Percentiles rank a stretch among this genome's conserved stretches.
phyloP scores from a whole-genome alignment of 2,329 filamentous ascomycete genomes.

The Aspergillus quadrilineatus region DNA sequence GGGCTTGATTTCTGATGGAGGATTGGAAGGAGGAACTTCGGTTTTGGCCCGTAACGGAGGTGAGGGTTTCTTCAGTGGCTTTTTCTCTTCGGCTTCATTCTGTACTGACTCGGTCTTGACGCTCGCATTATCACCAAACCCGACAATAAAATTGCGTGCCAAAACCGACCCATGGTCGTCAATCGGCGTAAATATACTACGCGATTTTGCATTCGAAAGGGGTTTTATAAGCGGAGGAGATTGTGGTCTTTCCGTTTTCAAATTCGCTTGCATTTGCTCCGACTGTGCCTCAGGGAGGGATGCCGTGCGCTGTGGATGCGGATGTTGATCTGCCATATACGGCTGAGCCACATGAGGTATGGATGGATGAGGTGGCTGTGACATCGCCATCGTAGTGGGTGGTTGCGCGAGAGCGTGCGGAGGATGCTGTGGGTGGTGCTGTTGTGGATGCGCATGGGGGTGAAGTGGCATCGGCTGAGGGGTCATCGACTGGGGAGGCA shows the following conservation, averaged over 20 bases:
- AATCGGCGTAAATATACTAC: conserved; percentile 96
- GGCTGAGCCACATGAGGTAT: conserved; percentile 61
- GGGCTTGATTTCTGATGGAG: conserved; percentile 67
- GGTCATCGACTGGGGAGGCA: conserved; percentile 28
- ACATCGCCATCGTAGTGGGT: conserved; percentile 29
- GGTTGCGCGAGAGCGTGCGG: conserved; percentile 39
- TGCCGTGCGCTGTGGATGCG: conserved; percentile 62
- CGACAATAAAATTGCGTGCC: conserved; percentile 79
- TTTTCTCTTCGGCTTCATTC: conserved; percentile 54
- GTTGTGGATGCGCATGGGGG: conserved; percentile 41
- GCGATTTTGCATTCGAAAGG: conserved; percentile 60
- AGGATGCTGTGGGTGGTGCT: conserved; percentile 43
- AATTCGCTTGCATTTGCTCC: conserved; percentile 48
- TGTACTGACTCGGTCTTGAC: conserved; percentile 34
- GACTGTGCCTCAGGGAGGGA: conserved; percentile 59
- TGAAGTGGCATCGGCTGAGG: conserved; percentile 45
- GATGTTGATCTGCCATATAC: conserved; percentile 71
- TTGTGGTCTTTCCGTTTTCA: conserved; percentile 42
- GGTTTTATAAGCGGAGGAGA: conserved; percentile 63
- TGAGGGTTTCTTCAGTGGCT: conserved; percentile 61
- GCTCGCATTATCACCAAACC: conserved; percentile 46
- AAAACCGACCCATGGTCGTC: conserved; percentile 88
- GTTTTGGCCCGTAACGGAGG: conserved; percentile 51
- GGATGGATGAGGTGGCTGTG: conserved; percentile 40
- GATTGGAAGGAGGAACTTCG: conserved; percentile 49